Base-by-base conservation (phyloP, 192 early-diverging fungal species). In the Backusella morwellensis region DNA sequence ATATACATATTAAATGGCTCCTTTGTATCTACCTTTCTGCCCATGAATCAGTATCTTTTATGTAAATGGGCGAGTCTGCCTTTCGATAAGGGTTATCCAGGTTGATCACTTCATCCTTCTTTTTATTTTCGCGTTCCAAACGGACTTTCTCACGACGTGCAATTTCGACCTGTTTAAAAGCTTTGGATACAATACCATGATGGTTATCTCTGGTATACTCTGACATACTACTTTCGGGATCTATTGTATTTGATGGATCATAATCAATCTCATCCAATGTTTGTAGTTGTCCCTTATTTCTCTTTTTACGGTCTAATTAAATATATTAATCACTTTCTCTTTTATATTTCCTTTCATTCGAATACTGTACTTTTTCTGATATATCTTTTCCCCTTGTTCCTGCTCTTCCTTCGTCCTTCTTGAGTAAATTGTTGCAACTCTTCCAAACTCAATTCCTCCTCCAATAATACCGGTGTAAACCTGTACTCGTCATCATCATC, bases 201-300 rank as follows among this genome's bases (percentile, higher is more conserved):
- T n/a, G 26, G 1, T 19, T n/a, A 56, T 81, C 80, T n/a, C 44
- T 54, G n/a, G 52, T 81, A 50, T 77, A 74, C 29, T 67, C 56
- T 6, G 71, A 21, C 44, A 81, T 81, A 3, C 52, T 72, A 3
- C 69, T 70, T 15, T 81, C 80, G n/a, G 77, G 56, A 34, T 40
- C n/a, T 11, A 68, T 72, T 11, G 26, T 17, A 9, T 3, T 23
- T 6, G 40, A 12, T 0, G 80, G 80, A 63, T 81, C 76, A 15
- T 42, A 35, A 12, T 68, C 6, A 41, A 81, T 44, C 0, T 81
- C 80, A 11, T 81, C 72, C 12, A 81, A 35, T n/a, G 80, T 81
- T 29, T 40, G 19, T 21, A 74, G 1, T 15, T 2, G 1, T 5
- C 0, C 3, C 35, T 6, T 15, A 7, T 12, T 19, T 32, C 44